Base-by-base conservation (phyloP, 2,329 filamentous ascomycete genomes). In the Stemphylium lycopersici region DNA sequence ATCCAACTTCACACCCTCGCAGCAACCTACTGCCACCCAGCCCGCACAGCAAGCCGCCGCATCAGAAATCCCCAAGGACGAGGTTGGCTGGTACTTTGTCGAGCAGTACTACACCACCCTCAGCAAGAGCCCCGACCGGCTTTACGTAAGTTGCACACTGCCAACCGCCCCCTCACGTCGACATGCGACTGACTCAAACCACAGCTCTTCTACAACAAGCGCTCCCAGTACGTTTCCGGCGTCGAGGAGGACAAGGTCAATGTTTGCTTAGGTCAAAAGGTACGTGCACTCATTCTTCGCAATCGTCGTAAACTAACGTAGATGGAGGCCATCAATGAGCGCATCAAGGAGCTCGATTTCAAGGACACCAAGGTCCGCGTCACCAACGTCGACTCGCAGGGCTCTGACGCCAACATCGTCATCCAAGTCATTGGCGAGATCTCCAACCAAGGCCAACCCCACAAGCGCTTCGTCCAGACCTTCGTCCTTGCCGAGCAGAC, bases 21-120 rank as follows among this genome's bases (percentile, higher is more conserved):
- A 72, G 60, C 65, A 67, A 47, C 58, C 62, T 18, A 52, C 65
- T 12, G 46, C 69, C 58, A 64, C 59, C 58, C 69, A 71, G 58
- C 55, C 63, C 22, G 58, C 61, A 57, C 65, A 60, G 63, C 63
- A 64, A 63, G 63, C 66, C 18, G 47, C 69, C 29, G 65, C 70
- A 22, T 65, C 70, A 20, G 79, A 82, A 38, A 83, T 86, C 59
- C 81, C 80, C 68, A 97, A 96, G 82, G 92, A 96, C 76, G 91
- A 98, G 81, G 92, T 99, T 66, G 95, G 92, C 78, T 99, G 95
- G 95, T 98, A 93, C 81, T 99, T 99, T 68, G 95, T 99, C 55
- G 93, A 98, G 84, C 92, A 96, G 79, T 99, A 97, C 83, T 99
- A 99, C 81, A 98, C 91, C 67, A 99, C 92, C 59, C 81, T 99